A percentile compares a stretch with the other conserved stretches of the same genome.
phyloP scores from a whole-genome alignment of 805 yeast species.

The Saturnispora zaruensis region DNA sequence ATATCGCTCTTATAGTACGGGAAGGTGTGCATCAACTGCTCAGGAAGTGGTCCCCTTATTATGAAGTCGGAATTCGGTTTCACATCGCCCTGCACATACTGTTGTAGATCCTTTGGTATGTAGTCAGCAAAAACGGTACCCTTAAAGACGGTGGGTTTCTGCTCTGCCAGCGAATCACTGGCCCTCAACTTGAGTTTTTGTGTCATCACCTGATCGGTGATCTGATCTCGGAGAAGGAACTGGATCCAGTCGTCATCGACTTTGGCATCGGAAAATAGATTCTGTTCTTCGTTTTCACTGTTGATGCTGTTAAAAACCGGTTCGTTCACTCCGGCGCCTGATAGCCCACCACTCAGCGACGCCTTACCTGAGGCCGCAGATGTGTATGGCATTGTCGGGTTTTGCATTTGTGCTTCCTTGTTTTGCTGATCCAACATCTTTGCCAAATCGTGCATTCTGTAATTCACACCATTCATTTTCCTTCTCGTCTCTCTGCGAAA shows the following conservation, averaged over 20 bases:
- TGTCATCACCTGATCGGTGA: slow-evolving; percentile 9
- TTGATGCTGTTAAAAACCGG: background rate
- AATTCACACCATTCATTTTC: slow-evolving; percentile 19
- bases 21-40: slow-evolving; percentile 22
- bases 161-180: slow-evolving; percentile 5
- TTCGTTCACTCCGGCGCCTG: background rate
- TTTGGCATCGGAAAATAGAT: slow-evolving; percentile 11
- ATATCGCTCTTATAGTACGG: slow-evolving; percentile 27
- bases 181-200: slow-evolving; percentile 3
- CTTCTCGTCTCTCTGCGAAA: slow-evolving; percentile 17
- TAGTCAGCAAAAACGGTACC: slow-evolving; percentile 23
- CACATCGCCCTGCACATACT: slow-evolving; percentile 12
- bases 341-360: background rate
- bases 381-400: slow-evolving; percentile 17
- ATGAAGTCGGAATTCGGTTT: slow-evolving; percentile 24
- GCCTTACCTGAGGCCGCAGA: background rate
- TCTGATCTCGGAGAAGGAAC: slow-evolving; percentile 23
- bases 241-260: slow-evolving; percentile 30
- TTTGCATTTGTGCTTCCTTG: slow-evolving; percentile 21
- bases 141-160: slow-evolving; percentile 18
- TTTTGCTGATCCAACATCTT: slow-evolving; percentile 26
- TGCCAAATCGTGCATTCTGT: slow-evolving; percentile 27
- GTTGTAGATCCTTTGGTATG: slow-evolving; percentile 23
- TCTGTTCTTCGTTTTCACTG: slow-evolving; percentile 3
- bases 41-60: slow-evolving; percentile 31